A percentile compares a stretch with the other conserved stretches of the same genome.
Evolutionary conservation across 768 basidiomycete species (phyloP).

Genomic region (Gelatoporia subvermispora): DNA sequence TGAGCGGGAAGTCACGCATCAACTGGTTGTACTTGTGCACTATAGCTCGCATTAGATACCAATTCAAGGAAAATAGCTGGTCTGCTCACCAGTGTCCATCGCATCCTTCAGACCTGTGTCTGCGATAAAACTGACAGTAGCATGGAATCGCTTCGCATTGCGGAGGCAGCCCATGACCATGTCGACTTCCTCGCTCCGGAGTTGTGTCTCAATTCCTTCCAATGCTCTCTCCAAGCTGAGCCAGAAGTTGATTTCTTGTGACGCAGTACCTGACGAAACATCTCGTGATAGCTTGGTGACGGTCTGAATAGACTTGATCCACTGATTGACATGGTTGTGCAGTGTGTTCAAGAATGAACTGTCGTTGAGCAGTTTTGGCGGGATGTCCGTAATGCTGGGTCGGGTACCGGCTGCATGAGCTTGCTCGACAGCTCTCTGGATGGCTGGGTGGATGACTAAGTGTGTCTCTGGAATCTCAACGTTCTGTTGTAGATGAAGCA

Average conservation of each 20-base stretch:
- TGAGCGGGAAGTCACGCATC: conserved; percentile 98
- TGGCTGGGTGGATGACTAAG: conserved; percentile 84
- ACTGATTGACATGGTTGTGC: conserved; percentile 90
- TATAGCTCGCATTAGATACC: conserved; percentile 20
- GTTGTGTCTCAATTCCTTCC: conserved; percentile 88
- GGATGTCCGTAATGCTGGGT: conserved; percentile 74
- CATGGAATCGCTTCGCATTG: conserved; percentile 94
- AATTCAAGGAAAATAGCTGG: neutral
- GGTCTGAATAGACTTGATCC: conserved; percentile 97
- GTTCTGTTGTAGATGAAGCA: conserved; percentile 95
- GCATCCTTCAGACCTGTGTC: conserved; percentile 97
- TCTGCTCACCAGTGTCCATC: conserved; percentile 68
- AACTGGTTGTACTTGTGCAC: conserved; percentile 98
- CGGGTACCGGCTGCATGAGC: conserved; percentile 50
- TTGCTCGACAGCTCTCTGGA: conserved; percentile 83
- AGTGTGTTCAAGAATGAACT: conserved; percentile 89
- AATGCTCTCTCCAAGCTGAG: conserved; percentile 88
- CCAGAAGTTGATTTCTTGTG: conserved; percentile 99
- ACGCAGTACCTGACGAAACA: conserved; percentile 90
- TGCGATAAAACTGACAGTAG: conserved; percentile 95
- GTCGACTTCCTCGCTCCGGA: conserved; percentile 86
- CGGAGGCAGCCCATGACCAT: conserved; percentile 92
- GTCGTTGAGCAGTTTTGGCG: conserved; percentile 73
- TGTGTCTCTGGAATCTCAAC: conserved; percentile 98
- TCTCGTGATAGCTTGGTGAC: conserved; percentile 96